A percentile compares a stretch with the other conserved stretches of the same genome.
Evolutionary conservation across 2,329 filamentous ascomycete species (phyloP).

Genomic region (Colletotrichum spaethianum): DNA sequence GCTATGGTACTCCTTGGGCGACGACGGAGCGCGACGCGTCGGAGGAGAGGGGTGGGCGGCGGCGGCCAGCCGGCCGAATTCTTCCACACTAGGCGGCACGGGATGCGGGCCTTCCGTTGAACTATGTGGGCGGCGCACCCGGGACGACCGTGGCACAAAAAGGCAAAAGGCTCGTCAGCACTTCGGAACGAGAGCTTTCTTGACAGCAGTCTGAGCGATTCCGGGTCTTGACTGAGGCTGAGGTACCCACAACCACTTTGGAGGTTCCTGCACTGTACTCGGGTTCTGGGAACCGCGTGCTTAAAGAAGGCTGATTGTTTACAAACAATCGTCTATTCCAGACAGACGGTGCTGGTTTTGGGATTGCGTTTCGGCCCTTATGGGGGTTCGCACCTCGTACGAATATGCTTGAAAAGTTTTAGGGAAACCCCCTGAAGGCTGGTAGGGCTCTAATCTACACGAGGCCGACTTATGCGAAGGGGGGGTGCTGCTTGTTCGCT

Average conservation of each 20-base stretch:
- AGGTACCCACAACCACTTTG: conserved; percentile 33
- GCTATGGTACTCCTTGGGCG: not conserved
- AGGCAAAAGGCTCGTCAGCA: not conserved
- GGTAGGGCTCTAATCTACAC: not conserved
- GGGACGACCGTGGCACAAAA: not conserved
- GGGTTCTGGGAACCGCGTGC: not conserved
- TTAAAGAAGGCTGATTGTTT: conserved; percentile 3
- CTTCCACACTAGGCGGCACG: not conserved
- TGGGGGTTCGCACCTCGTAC: not conserved
- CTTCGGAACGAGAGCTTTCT: not conserved
- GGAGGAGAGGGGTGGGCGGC: not conserved
- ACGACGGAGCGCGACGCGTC: not conserved
- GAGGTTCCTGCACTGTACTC: conserved; percentile 37
- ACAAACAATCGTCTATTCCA: not conserved
- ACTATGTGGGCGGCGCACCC: not conserved
- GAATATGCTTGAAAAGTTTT: not conserved
- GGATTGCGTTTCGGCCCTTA: not conserved
- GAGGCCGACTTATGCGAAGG: too few species aligned
- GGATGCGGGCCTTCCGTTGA: conserved; percentile 5
- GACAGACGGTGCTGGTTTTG: not conserved
- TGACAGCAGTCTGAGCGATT: not conserved
- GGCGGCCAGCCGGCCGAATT: not conserved
- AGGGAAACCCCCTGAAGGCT: not conserved
- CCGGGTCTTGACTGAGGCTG: not conserved
- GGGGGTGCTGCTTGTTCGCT: too few species aligned